Base-by-base conservation (phyloP, 768 basidiomycete genomes). In the Omphalotus guepiniiformis region DNA sequence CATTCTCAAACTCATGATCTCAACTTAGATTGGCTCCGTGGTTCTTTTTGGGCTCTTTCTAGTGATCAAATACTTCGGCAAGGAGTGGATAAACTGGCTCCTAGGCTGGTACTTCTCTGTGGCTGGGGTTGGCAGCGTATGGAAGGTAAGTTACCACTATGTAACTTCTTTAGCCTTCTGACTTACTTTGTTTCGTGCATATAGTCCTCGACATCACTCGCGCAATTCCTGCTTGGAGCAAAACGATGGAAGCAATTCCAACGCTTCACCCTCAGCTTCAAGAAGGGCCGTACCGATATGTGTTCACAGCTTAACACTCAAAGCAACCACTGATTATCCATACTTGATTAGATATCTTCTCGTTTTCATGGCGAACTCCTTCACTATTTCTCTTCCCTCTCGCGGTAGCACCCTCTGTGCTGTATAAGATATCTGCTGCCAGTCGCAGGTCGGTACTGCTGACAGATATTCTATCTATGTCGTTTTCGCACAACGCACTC, bases 401-500 rank as follows among this genome's bases (percentile, higher is more conserved):
- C 32, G 78, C 84, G 1, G 56, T 80, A 23, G 57, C 82, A 9
- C 81, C 92, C 18, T 85, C 86, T 2, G 68, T 76, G 39, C 60
- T 89, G 11, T 93, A 88, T 58, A 70, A 73, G 47, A 66, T 79
- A 40, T 65, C 68, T 50, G 32, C 64, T 28, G 59, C 63, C 49
- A 55, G 61, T 18, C 72, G 72, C 41, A 81, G 79, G 57, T 82
- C 88, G 25, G 83, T 80, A 39, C 55, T 92, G 23, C 66, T 92
- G n/a, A 87, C 83, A 22, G 86, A 96, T 65, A 59, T 94, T 3
- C 63, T 83, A 1, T 75, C 65, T 53, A 82, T 96, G 42, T 88
- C 90, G 1, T 88, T 95, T 60, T 79, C 85, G 21, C 82, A 87
- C 62, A 88, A 85, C 53, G 85, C 90, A 3, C 69, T 97, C 42